Percentiles rank a stretch among this genome's conserved stretches.
phyloP scores from a whole-genome alignment of 495 filamentous ascomycete species.

The Penicillium maclennaniae region DNA sequence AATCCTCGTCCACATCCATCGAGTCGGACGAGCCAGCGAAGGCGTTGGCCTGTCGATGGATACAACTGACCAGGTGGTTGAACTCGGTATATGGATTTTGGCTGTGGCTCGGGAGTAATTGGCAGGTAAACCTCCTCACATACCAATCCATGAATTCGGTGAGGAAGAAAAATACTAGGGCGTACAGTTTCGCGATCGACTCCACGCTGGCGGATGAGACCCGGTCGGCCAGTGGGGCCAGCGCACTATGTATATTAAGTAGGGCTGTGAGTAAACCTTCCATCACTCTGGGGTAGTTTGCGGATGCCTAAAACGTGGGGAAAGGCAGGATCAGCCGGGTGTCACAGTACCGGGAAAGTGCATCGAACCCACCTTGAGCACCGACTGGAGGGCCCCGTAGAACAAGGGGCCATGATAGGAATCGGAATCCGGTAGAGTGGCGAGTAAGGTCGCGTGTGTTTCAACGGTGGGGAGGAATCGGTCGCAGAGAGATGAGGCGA shows the following conservation, averaged over 20 bases:
- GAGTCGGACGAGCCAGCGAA: slow-evolving; percentile 18
- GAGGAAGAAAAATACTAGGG: slow-evolving; percentile 45
- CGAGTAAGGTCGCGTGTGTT: slow-evolving; percentile 34
- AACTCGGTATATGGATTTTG: slow-evolving; percentile 44
- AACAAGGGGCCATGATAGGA: slow-evolving; percentile 41
- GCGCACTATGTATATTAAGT: slow-evolving; percentile 39
- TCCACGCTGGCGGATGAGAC: slow-evolving; percentile 20
- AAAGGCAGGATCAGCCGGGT: neutral
- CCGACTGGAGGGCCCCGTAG: slow-evolving; percentile 42
- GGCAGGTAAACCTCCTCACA: slow-evolving; percentile 37
- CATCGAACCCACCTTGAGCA: slow-evolving; percentile 39
- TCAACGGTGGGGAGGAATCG: slow-evolving; percentile 35
- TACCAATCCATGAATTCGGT: slow-evolving; percentile 49
- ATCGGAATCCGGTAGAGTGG: slow-evolving; percentile 33
- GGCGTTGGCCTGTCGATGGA: slow-evolving; percentile 27
- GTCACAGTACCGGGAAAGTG: neutral
- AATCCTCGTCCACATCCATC: slow-evolving; percentile 32
- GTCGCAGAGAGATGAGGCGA: slow-evolving; percentile 32
- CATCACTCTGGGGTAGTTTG: slow-evolving; percentile 43
- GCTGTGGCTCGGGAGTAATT: slow-evolving; percentile 42
- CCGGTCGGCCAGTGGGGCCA: slow-evolving; percentile 21
- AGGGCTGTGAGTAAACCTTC: slow-evolving; percentile 42
- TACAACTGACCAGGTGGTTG: slow-evolving; percentile 37
- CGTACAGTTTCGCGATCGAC: slow-evolving; percentile 40
- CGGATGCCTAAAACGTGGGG: slow-evolving; percentile 33